Percentiles rank a stretch among this genome's conserved stretches.
These are phyloP conservation scores for Verticillium dahliae DNA, from an alignment of 2,329 filamentous ascomycete species.

Conservation along the genomic window DNA sequence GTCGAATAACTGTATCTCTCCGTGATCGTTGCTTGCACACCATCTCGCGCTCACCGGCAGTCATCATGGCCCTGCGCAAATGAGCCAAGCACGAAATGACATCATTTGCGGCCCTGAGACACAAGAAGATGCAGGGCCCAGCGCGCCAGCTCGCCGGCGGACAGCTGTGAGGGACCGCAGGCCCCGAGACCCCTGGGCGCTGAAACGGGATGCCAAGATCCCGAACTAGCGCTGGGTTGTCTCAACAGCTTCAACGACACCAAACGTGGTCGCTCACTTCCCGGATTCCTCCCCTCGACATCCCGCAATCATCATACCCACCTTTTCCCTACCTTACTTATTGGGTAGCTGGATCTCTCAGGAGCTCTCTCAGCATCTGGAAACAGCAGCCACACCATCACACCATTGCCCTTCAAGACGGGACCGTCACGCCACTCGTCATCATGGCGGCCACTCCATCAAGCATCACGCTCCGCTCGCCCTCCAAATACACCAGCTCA, in stretches of 20 bases:
- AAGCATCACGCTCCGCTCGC: conserved; percentile 18
- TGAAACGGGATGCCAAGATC: not conserved
- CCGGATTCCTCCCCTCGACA: not conserved
- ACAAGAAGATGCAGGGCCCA: not conserved
- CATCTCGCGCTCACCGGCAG: too few relatives aligned
- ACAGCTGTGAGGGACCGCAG: not conserved
- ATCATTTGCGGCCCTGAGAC: not conserved
- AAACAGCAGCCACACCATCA: not conserved
- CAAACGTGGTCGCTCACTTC: not conserved
- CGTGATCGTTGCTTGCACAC: not conserved
- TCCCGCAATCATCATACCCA: not conserved
- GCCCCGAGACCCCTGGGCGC: not conserved
- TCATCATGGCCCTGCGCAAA: too few relatives aligned
- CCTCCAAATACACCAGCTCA: conserved; percentile 38
- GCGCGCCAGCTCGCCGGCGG: not conserved
- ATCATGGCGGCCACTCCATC: conserved; percentile 9
- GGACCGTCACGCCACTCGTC: not conserved
- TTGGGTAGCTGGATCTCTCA: not conserved
- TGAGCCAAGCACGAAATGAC: not conserved
- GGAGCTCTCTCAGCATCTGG: too few relatives aligned
- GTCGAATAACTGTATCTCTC: not conserved
- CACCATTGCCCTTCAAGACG: too few relatives aligned
- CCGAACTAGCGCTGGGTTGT: not conserved
- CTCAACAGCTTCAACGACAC: not conserved
- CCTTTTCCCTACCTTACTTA: too few relatives aligned